phyloP scores from a whole-genome alignment of 1,139 yeast species.

The Tardiomyces depauwii region DNA sequence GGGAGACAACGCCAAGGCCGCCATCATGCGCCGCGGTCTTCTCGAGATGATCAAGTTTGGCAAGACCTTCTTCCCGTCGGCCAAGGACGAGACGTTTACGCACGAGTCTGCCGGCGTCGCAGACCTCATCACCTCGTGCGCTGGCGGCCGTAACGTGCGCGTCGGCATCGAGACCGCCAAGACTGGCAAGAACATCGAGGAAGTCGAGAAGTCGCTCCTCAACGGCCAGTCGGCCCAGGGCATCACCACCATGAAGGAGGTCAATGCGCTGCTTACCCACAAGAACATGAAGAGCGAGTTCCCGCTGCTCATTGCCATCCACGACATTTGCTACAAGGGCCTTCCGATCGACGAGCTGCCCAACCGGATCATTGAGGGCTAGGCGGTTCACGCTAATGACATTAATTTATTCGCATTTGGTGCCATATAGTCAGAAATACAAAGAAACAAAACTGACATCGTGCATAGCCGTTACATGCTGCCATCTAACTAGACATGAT shows the following conservation, averaged over 20 bases:
- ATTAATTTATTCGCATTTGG: slow-evolving; percentile 2
- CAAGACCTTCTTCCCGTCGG: slow-evolving; percentile 56
- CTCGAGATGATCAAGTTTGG: slow-evolving; percentile 83
- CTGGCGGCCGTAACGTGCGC: slow-evolving; percentile 90
- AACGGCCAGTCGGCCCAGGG: slow-evolving; percentile 97
- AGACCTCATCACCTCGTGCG: slow-evolving; percentile 89
- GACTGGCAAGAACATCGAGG: slow-evolving; percentile 58
- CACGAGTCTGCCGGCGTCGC: slow-evolving; percentile 95
- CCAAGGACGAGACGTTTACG: slow-evolving; percentile 68
- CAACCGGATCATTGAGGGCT: slow-evolving; percentile 12
- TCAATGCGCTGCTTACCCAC: slow-evolving; percentile 64
- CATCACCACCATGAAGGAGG: slow-evolving; percentile 78
- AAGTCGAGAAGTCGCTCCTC: slow-evolving; percentile 69
- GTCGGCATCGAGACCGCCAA: slow-evolving; percentile 60
- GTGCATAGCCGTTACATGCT: no score
- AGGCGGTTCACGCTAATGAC: not conserved
- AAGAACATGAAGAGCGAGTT: slow-evolving; percentile 55
- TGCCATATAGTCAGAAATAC: not conserved
- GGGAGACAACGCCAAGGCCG: slow-evolving; percentile 97
- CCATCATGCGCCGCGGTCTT: slow-evolving; percentile 88
- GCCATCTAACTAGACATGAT: no score
- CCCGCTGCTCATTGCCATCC: slow-evolving; percentile 82
- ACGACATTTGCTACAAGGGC: slow-evolving; percentile 65
- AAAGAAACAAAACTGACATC: no score
- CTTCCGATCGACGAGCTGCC: slow-evolving; percentile 57